Percentiles rank a stretch among this genome's conserved stretches.
Evolutionary conservation across 1,139 yeast species (phyloP).

Genomic region (Geotrichum restrictum): DNA sequence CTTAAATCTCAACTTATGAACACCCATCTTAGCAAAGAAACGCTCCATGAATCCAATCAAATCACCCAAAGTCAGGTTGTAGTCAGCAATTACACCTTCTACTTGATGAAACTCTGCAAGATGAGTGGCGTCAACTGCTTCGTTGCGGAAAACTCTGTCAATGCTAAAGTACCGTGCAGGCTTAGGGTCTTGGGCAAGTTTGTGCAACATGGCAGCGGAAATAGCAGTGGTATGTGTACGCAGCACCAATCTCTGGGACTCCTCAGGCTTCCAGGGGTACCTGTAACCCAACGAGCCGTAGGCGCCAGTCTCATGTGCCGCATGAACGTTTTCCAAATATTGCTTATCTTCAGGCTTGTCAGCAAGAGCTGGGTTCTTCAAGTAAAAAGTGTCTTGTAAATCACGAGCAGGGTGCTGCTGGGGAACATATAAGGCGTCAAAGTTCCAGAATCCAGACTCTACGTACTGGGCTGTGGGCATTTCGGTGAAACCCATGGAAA

Average conservation of each 20-base stretch:
- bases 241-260: slow-evolving; percentile 83
- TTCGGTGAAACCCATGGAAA: slow-evolving; percentile 95
- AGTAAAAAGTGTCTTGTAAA: slow-evolving; percentile 93
- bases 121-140: slow-evolving; percentile 99
- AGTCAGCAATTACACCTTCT: slow-evolving; percentile 98
- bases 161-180: slow-evolving; percentile 92
- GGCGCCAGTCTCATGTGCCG: slow-evolving; percentile 85
- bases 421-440: slow-evolving; percentile 92
- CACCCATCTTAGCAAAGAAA: slow-evolving; percentile 97
- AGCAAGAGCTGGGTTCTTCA: slow-evolving; percentile 84
- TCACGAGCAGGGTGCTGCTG: slow-evolving; percentile 99
- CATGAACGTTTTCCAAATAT: slow-evolving; percentile 72
- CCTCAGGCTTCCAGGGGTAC: slow-evolving; percentile 93
- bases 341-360: slow-evolving; percentile 73
- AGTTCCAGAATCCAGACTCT: slow-evolving; percentile 98
- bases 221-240: slow-evolving; percentile 98
- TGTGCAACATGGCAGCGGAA: slow-evolving; percentile 80
- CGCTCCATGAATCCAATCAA: slow-evolving; percentile 97
- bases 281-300: slow-evolving; percentile 96
- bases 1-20: slow-evolving; percentile 87
- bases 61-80: slow-evolving; percentile 90
- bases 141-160: slow-evolving; percentile 98
- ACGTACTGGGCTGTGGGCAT: slow-evolving; percentile 99
- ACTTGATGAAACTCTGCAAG: slow-evolving; percentile 99
- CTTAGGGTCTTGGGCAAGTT: slow-evolving; percentile 82